Base-by-base conservation (phyloP, 345 rosid species). In the Geranium rotundifolium region DNA sequence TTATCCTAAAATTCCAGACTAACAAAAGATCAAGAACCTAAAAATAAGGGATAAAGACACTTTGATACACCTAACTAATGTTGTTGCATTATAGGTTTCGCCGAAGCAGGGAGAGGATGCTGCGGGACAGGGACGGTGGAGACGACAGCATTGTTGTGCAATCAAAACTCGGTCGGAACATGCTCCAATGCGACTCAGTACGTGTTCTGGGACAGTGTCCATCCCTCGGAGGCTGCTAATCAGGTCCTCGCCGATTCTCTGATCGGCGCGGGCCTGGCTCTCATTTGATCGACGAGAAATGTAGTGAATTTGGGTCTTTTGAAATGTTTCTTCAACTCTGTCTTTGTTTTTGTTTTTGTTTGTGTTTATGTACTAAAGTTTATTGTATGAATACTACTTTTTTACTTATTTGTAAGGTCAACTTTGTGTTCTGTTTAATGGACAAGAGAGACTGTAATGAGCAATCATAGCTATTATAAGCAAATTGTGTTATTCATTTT, bases 191-290 rank as follows among this genome's bases (percentile, higher is more conserved):
- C 99, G 19, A 72, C 82, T 18, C 82, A 85, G 71, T 88, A 85
- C 71, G 91, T 93, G 74, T 93, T 93, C 65, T 93, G 90, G 85
- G 97, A 93, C 76, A 80, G 92, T 70, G 89, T 90, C 46, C 99
- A 93, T 73, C 97, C 97, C 17, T 86, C 97, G 54, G 72, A 95
- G 77, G 97, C 96, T 61, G 88, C 96, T 29, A 90, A 95, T 71
- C 77, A 90, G 72, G 76, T 90, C 63, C 90, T 95, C 56, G 88
- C 96, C 19, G 82, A 72, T 73, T 63, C 87, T 5, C 68, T 93
- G 73, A 62, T 90, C 49, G 62, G 63, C 58, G 82, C 77, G 60
- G 99, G 99, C 29, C 15, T 88, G 63, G 34, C 89, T 68, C 96
- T 93, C 49, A 5, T 82, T 19, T 79, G 69, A 34, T 34, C 41